Evolutionary conservation across 352 stramenopile genomes (phyloP).

Genomic region (Thraustochytrium sp.): DNA sequence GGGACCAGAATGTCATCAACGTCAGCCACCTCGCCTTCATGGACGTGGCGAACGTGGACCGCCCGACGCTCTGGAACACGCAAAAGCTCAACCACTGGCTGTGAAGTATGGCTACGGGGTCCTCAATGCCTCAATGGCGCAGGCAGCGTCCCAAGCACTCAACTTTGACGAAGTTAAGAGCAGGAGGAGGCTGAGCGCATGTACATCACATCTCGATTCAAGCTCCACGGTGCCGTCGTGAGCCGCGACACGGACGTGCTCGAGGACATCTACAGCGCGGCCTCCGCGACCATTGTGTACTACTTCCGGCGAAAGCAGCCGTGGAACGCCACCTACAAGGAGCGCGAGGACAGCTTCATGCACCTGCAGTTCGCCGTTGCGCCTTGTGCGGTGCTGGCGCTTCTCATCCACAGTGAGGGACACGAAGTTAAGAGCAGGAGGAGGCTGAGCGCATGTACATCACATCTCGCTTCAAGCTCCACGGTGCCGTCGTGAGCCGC

Average conservation of each 20-base stretch:
- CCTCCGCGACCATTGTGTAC: constrained; percentile 95
- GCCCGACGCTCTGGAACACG: neutral
- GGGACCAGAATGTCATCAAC: constrained; percentile 3
- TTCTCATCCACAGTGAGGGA: constrained; percentile 81
- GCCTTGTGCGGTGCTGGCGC: constrained; percentile 87
- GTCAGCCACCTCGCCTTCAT: neutral
- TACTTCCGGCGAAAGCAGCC: constrained; percentile 89
- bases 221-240: neutral
- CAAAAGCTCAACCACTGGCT: neutral
- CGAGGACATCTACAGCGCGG: constrained; percentile 92
- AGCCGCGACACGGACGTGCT: neutral
- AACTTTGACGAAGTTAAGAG: neutral
- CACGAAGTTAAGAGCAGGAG: no score
- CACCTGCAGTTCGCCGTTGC: constrained; percentile 94
- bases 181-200: neutral
- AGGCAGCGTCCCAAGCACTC: neutral
- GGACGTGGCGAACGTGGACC: neutral
- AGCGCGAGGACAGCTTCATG: constrained; percentile 96
- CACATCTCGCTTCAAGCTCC: neutral
- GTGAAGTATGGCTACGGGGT: neutral
- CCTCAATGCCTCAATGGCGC: no score
- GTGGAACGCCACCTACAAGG: constrained; percentile 96
- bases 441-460: no score
- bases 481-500: neutral
- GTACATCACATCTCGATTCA: neutral